Evolutionary conservation across 805 yeast genomes (phyloP).

Genomic region (Torulaspora indica): DNA sequence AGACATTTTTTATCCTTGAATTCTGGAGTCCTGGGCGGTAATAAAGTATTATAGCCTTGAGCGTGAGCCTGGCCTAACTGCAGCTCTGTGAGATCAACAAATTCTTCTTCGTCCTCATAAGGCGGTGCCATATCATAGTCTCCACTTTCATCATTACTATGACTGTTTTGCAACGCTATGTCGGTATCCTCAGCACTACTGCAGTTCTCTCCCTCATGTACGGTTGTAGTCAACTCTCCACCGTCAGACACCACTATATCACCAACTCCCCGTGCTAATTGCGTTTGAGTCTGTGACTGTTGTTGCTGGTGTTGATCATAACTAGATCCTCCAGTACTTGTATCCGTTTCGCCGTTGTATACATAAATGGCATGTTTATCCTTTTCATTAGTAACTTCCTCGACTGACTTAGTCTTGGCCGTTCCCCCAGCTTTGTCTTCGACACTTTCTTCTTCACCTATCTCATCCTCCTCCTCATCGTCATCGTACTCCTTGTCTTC

Average conservation of each 20-base stretch:
- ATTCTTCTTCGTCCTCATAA: slow-evolving; percentile 36
- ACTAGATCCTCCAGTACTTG: slow-evolving; percentile 28
- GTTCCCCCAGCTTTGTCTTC: slow-evolving; percentile 5
- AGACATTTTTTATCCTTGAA: slow-evolving; percentile 73
- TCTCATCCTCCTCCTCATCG: slow-evolving; percentile 14
- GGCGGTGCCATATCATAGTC: slow-evolving; percentile 27
- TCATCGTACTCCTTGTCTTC: slow-evolving; percentile 10
- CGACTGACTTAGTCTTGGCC: slow-evolving; percentile 13
- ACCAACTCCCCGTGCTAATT: slow-evolving; percentile 1
- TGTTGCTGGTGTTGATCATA: slow-evolving; percentile 10
- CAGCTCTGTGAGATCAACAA: slow-evolving; percentile 55
- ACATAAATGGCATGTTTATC: slow-evolving; percentile 25
- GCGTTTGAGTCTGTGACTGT: slow-evolving; percentile 7
- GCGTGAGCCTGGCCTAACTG: slow-evolving; percentile 71
- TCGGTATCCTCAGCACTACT: slow-evolving; percentile 21
- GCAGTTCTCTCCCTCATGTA: slow-evolving; percentile 19
- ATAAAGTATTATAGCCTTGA: slow-evolving; percentile 60
- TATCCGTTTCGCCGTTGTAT: slow-evolving; percentile 29
- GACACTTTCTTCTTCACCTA: slow-evolving; percentile 8
- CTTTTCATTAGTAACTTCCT: slow-evolving; percentile 19
- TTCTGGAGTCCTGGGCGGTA: slow-evolving; percentile 43
- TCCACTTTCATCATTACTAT: slow-evolving; percentile 21
- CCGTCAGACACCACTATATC: slow-evolving; percentile 4
- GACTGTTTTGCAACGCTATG: slow-evolving; percentile 12
- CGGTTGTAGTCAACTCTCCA: slow-evolving; percentile 16